A percentile compares a stretch with the other conserved stretches of the same genome.
Conservation (phyloP, 192 early-diverging fungal species). For the Umbelopsis vinacea region DNA sequence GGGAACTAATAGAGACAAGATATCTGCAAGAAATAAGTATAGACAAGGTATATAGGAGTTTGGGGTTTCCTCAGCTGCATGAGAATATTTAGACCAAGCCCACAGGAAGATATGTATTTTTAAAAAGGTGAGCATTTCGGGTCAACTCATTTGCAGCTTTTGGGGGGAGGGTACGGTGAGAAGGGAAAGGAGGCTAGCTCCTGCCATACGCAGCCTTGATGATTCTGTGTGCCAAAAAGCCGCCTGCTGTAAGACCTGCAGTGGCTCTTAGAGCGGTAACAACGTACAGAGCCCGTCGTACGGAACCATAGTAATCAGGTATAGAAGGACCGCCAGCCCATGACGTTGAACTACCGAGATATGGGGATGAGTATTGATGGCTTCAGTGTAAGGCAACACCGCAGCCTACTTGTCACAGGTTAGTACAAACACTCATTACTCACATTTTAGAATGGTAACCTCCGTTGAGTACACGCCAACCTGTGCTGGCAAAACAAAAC, state of each 20-base stretch:
- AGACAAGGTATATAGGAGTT: constrained; percentile 17
- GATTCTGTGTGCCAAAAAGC: constrained; percentile 13
- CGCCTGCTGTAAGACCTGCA: constrained; percentile 4
- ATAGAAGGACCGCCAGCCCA: constrained; percentile 16
- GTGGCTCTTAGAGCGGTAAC: background rate
- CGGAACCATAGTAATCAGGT: constrained; percentile 5
- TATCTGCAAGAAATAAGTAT: constrained; percentile 19
- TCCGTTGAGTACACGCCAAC: constrained; percentile 8
- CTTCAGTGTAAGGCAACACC: background rate
- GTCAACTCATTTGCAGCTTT: background rate
- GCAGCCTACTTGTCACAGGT: background rate
- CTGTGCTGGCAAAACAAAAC: constrained; percentile 9
- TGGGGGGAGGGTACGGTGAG: background rate
- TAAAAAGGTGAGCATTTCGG: background rate
- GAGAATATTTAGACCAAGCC: background rate
- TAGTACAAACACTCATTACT: background rate
- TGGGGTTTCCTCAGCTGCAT: background rate
- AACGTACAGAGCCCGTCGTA: constrained; percentile 11
- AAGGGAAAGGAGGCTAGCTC: background rate
- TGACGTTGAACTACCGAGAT: constrained; percentile 8
- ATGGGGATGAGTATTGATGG: background rate
- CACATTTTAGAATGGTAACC: constrained; percentile 13
- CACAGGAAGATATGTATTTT: background rate
- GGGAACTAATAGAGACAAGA: constrained; percentile 10
- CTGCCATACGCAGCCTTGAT: constrained; percentile 12